Percentiles rank a stretch among this genome's conserved stretches.
phyloP scores from a whole-genome alignment of 331 rosid species.

The Malus hybrid region DNA sequence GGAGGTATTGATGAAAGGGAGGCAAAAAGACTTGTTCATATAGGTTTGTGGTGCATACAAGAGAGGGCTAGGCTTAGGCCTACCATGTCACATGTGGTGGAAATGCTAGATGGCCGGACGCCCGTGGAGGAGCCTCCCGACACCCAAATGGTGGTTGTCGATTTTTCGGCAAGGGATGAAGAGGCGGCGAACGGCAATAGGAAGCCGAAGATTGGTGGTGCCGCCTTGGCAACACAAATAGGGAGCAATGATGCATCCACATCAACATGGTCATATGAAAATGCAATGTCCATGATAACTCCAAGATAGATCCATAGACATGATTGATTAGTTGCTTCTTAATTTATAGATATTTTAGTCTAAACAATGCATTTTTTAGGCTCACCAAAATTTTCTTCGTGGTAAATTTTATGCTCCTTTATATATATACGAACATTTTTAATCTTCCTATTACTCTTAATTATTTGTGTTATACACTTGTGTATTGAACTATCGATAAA shows the following conservation, averaged over 20 bases:
- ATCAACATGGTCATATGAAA: slow-evolving; percentile 33
- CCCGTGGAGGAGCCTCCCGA: slow-evolving; percentile 74
- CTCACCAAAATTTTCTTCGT: too few relatives aligned
- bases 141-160: slow-evolving; percentile 55
- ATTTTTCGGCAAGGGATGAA: slow-evolving; percentile 50
- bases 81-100: slow-evolving; percentile 55
- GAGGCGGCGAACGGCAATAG: slow-evolving; percentile 3
- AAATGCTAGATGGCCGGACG: slow-evolving; percentile 67
- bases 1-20: slow-evolving; percentile 62
- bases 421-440: too few relatives aligned
- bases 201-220: slow-evolving; percentile 12
- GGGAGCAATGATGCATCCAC: background rate
- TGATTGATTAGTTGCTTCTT: background rate
- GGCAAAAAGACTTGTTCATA: slow-evolving; percentile 43
- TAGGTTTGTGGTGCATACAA: slow-evolving; percentile 90
- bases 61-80: slow-evolving; percentile 78
- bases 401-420: too few relatives aligned
- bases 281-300: slow-evolving; percentile 38
- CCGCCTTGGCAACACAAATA: slow-evolving; percentile 7
- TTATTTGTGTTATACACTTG: too few relatives aligned
- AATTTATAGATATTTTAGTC: background rate
- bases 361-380: too few relatives aligned
- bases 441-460: too few relatives aligned
- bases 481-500: too few relatives aligned
- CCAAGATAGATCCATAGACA: slow-evolving; percentile 6